phyloP scores from a whole-genome alignment of 805 yeast genomes.

The Cyberlindnera sargentensis region DNA sequence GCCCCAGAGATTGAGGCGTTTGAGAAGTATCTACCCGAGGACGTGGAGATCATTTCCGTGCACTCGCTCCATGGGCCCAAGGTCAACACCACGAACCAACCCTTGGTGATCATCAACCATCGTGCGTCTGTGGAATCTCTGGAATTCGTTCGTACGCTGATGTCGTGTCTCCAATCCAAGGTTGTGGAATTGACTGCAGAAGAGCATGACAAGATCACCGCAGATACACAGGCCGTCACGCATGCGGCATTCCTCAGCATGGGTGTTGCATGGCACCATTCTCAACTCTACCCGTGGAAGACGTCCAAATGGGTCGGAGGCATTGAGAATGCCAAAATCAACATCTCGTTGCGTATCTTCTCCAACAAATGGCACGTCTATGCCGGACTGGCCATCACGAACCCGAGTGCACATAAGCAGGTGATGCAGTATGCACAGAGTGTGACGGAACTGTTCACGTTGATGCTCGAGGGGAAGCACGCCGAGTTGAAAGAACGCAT shows the following conservation, averaged over 20 bases:
- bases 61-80: constrained; percentile 95
- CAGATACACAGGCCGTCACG: constrained; percentile 97
- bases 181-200: constrained; percentile 71
- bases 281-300: constrained; percentile 88
- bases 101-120: constrained; percentile 79
- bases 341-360: constrained; percentile 83
- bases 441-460: constrained; percentile 71
- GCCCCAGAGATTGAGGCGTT: constrained; percentile 85
- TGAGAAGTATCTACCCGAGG: constrained; percentile 66
- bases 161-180: constrained; percentile 72
- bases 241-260: constrained; percentile 95
- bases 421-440: constrained; percentile 84
- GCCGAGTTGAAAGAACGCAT: constrained; percentile 55
- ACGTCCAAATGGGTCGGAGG: constrained; percentile 86
- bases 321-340: constrained; percentile 90
- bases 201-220: constrained; percentile 92
- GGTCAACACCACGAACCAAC: constrained; percentile 86
- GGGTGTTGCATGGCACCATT: constrained; percentile 93
- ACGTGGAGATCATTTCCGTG: constrained; percentile 75
- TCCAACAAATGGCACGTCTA: constrained; percentile 97
- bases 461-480: constrained; percentile 67
- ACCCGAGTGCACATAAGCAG: constrained; percentile 90
- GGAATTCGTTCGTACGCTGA: constrained; percentile 53
- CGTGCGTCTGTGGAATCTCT: constrained; percentile 47
- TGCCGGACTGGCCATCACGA: constrained; percentile 94